Evolutionary conservation across 176 grass and related monocot genomes (phyloP), one percentile per base, ranked within the genome.

Genomic region (Lolium perenne): DNA sequence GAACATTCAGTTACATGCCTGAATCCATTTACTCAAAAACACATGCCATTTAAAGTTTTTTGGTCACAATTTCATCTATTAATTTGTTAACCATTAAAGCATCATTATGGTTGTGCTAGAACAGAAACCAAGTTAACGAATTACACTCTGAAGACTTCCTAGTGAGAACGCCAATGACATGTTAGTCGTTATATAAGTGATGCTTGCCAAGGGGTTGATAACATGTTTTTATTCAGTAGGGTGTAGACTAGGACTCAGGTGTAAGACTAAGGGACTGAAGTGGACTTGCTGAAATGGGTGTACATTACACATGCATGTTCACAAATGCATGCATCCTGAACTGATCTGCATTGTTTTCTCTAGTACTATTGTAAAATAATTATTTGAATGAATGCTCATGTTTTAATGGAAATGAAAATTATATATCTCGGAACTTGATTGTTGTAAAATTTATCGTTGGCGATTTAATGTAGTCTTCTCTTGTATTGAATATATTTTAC

Each of bases 261-360:
- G 26, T 64, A 77, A 77, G 20, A 61, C 70, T 83, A 79, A 79
- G 10, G 17, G 22, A 60, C 16, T 26, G 43, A 77, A 81, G 16
- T 12, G 76, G 85, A 82, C 54, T 41, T 82, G 63, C 45, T 82
- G 65, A 78, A 54, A 86, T 63, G 10, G 22, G 60, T 65, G 21
- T 58, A 53, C 14, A 50, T 35, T 74, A 26, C 64, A 38, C 29
- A 76, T 81, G n/a, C 26, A 40, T 81, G n/a, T 53, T 15, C 61
- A 77, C 10, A 65, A 47, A 84, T 80, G 66, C 82, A 80, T 35
- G 3, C 23, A 54, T 79, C 10, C 6, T 55, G 21, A 79, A 79
- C 11, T 74, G 25, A 74, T 65, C 16, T 66, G 72, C 47, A 32
- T 50, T 53, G 46, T 75, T 75, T 53, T 53, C 72, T 84, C 46